Conservation (phyloP, 2,329 filamentous ascomycete species). For the Cladosporium sp. region DNA sequence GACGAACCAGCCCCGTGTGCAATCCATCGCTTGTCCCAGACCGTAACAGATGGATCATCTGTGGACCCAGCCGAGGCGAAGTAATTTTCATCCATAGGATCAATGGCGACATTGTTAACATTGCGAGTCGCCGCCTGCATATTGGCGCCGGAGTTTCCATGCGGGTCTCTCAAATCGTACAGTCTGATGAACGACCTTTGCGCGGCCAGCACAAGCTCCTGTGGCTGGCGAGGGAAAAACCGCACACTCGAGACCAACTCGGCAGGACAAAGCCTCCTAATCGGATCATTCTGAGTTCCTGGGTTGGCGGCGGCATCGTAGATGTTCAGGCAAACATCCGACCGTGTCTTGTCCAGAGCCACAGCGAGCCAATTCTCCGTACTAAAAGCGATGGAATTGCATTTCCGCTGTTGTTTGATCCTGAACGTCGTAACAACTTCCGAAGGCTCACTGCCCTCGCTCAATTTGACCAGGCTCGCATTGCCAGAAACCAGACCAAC, state of each 20-base stretch:
- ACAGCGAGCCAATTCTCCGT: slow-evolving; percentile 67
- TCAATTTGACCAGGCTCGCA: slow-evolving; percentile 67
- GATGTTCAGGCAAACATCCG: slow-evolving; percentile 76
- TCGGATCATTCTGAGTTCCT: slow-evolving; percentile 45
- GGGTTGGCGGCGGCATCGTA: slow-evolving; percentile 68
- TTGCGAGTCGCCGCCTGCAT: slow-evolving; percentile 52
- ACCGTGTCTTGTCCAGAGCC: slow-evolving; percentile 73
- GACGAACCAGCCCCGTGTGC: slow-evolving; percentile 46
- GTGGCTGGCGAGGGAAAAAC: slow-evolving; percentile 73
- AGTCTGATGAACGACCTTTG: slow-evolving; percentile 70
- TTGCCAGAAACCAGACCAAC: slow-evolving; percentile 72
- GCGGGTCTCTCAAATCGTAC: slow-evolving; percentile 61
- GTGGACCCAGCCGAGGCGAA: slow-evolving; percentile 72
- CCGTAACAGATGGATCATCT: slow-evolving; percentile 67
- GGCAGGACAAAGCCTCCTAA: slow-evolving; percentile 53
- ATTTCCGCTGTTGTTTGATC: slow-evolving; percentile 70
- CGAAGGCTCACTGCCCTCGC: slow-evolving; percentile 50
- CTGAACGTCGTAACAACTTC: slow-evolving; percentile 56
- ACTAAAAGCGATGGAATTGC: slow-evolving; percentile 77
- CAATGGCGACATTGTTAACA: slow-evolving; percentile 67
- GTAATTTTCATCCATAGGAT: slow-evolving; percentile 75
- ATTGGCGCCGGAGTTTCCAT: slow-evolving; percentile 14
- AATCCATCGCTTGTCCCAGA: slow-evolving; percentile 68
- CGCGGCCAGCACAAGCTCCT: slow-evolving; percentile 70
- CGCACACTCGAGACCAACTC: slow-evolving; percentile 78